phyloP scores from a whole-genome alignment of 2,329 filamentous ascomycete genomes.

The Gnomoniopsis smithogilvyi region DNA sequence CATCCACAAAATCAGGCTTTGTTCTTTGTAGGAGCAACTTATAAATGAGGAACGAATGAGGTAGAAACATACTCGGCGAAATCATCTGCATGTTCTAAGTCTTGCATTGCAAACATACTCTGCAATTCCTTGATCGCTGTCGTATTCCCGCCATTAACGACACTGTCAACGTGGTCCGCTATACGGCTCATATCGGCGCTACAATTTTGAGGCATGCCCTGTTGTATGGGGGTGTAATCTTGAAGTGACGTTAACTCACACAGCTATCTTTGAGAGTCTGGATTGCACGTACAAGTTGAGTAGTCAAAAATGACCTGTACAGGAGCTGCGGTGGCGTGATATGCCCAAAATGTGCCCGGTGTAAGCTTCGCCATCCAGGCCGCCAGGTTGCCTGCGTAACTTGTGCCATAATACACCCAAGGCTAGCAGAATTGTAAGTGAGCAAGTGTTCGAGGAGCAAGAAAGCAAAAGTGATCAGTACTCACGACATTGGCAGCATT shows the following conservation, averaged over 20 bases:
- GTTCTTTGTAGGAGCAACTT: background rate
- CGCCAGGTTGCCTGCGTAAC: constrained; percentile 46
- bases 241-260: constrained; percentile 24
- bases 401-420: constrained; percentile 51
- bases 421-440: constrained; percentile 25
- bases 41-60: background rate
- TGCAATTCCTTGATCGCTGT: background rate
- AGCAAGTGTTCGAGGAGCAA: background rate
- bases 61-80: background rate
- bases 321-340: constrained; percentile 46
- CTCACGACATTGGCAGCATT: constrained; percentile 34
- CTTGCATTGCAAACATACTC: background rate
- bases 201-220: background rate
- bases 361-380: constrained; percentile 45
- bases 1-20: background rate
- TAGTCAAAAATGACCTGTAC: constrained; percentile 43
- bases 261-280: background rate
- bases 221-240: constrained; percentile 42
- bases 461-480: background rate
- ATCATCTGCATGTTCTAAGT: background rate
- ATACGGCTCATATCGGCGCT: background rate
- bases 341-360: constrained; percentile 48
- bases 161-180: background rate
- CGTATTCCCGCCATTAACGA: background rate
- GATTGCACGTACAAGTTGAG: constrained; percentile 20